Evolutionary conservation across 2,329 filamentous ascomycete genomes (phyloP), one percentile per base, ranked within the genome.

Genomic region (Drechslera avenae): DNA sequence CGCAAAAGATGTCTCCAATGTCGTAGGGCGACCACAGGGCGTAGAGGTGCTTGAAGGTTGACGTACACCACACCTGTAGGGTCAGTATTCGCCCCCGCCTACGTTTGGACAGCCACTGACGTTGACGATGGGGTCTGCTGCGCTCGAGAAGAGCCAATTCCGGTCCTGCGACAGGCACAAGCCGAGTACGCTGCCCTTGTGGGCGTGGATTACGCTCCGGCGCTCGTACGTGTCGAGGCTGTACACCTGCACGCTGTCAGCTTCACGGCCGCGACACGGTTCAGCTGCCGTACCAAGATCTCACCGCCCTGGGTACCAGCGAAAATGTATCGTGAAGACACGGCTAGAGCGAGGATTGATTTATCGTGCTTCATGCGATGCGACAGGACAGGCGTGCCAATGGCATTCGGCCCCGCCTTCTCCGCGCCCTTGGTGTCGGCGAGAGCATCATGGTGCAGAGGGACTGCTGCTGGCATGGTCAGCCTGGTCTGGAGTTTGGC

Each of bases 1-100:
- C 87, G 62, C 91, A 96, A 72, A 97, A 97, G 52, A 99, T 86
- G 76, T 99, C 94, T 52, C 94, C 94, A 33, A 96, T 89, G 64
- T 97, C 94, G 74, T 96, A 93, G 40, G 87, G 88, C 56, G 91
- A 95, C 78, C 96, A 96, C 55, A 97, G 89, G 57, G 94, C 91
- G 76, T 92, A 94, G 1, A 94, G 80, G 21, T 89, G 86, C 48
- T 82, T 83, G 71, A 96, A 86, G 5, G 85, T 87, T 35, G 79
- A 81, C 2, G 92, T 89, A 63, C 86, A 88, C 94, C 94, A 99
- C 34, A 96, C 79, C 81, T 83, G 52, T 3, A 28, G 33, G 16
- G 34, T 67, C 39, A 66, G 49, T 43, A 42, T 30, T 28, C 13
- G 16, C 13, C 13, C 13, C n/a, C 5, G 26, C 13, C 13, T 28